Evolutionary conservation across 352 stramenopile genomes (phyloP), one percentile per base, ranked within the genome.

Genomic region (Phytopythium boreale): DNA sequence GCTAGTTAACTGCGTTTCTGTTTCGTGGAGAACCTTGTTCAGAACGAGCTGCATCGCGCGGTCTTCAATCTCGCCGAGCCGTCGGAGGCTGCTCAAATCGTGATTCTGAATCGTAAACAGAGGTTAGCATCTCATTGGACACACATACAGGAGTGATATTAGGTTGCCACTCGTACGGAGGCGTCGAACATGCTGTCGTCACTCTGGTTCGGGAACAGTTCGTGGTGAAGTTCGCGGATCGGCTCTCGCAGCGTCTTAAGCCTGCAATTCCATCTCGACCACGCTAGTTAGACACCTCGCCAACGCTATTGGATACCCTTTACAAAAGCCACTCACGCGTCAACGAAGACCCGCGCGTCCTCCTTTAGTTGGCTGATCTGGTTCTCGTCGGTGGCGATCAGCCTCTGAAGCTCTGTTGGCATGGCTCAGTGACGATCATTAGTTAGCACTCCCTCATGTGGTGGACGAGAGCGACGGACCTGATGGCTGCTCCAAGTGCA

Each of bases 31-130:
- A 19, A 88, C 84, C 62, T 88, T 88, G 15, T 67, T 60, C 46
- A 90, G 72, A 29, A 90, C 71, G 24, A 81, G 80, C 67, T 87
- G 82, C 80, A 88, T 90, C 22, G 76, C 65, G 6, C 82, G 79
- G 62, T 89, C 80, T 59, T 89, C 77, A 37, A 89, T 84, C 8
- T 71, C 63, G 1, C 82, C 82, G 26, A 90, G 85, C 29, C 71
- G 72, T 5, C 76, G 77, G 36, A 88, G 63, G 60, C 74, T 77
- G 58, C 31, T 77, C n/a, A 77, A 31, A 17, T 83, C 75, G 34
- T 77, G 62, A 47, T 64, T 72, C 74, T 81, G 22, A 1, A 27
- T 8, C 11, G 17, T 2, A 59, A 62, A n/a, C n/a, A n/a, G n/a
- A n/a, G n/a, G n/a, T n/a, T n/a, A n/a, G n/a, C n/a, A n/a, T n/a